phyloP scores from a whole-genome alignment of 805 yeast species.

The Yarrowia sp. region DNA sequence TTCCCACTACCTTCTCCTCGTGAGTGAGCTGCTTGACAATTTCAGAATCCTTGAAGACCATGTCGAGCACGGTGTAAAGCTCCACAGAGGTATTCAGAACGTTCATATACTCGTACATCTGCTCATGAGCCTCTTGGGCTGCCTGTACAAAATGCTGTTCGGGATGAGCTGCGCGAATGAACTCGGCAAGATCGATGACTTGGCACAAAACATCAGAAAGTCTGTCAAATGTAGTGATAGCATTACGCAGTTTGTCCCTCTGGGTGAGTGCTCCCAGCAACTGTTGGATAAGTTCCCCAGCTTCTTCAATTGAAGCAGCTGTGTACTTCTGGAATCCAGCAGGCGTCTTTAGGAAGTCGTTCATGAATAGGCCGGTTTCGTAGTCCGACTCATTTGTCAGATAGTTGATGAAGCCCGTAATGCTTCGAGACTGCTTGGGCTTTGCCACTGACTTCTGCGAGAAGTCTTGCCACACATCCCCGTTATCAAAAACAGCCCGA shows the following conservation, averaged over 20 bases:
- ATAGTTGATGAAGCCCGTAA: constrained; percentile 24
- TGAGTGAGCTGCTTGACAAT: constrained; percentile 55
- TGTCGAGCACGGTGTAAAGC: constrained; percentile 65
- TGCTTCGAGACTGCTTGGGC: neutral
- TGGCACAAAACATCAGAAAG: constrained; percentile 88
- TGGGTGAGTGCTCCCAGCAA: constrained; percentile 54
- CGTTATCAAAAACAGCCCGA: constrained; percentile 44
- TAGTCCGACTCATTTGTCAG: constrained; percentile 41
- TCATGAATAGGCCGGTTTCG: constrained; percentile 72
- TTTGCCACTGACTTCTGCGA: constrained; percentile 13
- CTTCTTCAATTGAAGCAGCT: constrained; percentile 65
- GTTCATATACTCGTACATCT: constrained; percentile 93
- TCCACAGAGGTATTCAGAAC: constrained; percentile 82
- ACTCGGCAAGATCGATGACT: constrained; percentile 92
- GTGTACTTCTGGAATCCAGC: constrained; percentile 75
- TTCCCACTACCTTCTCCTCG: constrained; percentile 86
- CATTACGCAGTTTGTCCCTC: constrained; percentile 51
- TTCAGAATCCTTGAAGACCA: constrained; percentile 57
- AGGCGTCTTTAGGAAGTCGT: constrained; percentile 72
- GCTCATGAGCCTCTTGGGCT: constrained; percentile 87
- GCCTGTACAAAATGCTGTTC: constrained; percentile 69
- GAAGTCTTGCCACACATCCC: constrained; percentile 41
- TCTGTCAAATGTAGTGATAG: constrained; percentile 75
- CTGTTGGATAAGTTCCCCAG: constrained; percentile 65
- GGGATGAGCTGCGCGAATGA: constrained; percentile 89